These are phyloP conservation scores for Sporodiniella umbellata DNA, from an alignment of 371 early-diverging fungal species.

Conservation along the genomic window DNA sequence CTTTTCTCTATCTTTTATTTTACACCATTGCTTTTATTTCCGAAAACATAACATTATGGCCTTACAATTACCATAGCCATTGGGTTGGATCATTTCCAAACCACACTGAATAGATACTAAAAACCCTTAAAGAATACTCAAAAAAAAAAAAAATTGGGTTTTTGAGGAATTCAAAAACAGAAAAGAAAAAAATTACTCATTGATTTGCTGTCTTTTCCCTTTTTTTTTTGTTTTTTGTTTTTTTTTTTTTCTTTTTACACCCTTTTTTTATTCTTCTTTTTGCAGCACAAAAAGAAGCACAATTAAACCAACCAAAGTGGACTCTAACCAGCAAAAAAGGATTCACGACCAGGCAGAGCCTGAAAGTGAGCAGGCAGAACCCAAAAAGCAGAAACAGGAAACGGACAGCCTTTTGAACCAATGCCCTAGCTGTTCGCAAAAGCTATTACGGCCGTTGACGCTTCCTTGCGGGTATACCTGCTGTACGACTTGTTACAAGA, in stretches of 20 bases:
- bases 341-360: slow-evolving; percentile 17
- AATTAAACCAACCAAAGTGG: slow-evolving; percentile 8
- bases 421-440: slow-evolving; percentile 17
- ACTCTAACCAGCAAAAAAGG: slow-evolving; percentile 12
- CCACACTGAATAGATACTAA: no score
- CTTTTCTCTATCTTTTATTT: no score
- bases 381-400: slow-evolving; percentile 6
- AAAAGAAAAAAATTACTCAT: no score
- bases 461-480: slow-evolving; percentile 48
- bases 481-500: slow-evolving; percentile 30
- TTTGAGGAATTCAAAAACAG: no score
- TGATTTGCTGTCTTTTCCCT: no score
- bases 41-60: no score
- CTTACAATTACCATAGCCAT: no score
- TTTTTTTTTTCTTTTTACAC: background rate
- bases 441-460: slow-evolving; percentile 30
- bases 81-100: no score
- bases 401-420: background rate
- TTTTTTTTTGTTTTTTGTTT: background rate
- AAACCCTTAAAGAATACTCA: no score
- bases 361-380: background rate
- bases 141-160: no score
- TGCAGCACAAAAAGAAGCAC: background rate
- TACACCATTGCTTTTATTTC: no score
- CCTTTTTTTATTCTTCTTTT: slow-evolving; percentile 8